Base-by-base conservation (phyloP, 2,329 filamentous ascomycete genomes). In the Orbilia blumenaviensis region DNA sequence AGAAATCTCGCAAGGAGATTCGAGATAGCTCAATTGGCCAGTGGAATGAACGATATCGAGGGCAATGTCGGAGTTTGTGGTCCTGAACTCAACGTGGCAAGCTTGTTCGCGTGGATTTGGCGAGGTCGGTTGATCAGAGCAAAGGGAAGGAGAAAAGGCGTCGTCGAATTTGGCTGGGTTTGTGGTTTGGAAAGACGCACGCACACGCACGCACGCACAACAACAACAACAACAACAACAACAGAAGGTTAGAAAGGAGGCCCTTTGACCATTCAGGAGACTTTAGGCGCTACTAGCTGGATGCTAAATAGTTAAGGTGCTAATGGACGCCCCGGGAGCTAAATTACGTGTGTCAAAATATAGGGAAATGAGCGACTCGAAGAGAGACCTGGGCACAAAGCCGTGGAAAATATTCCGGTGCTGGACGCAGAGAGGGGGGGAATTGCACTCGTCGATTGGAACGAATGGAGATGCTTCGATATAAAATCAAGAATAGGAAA, bases 291-390 rank as follows among this genome's bases (percentile, higher is more conserved):
- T 56, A 23, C 29, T 2, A 10, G 10, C 25, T 8, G 16, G 16
- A 29, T 44, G 42, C 42, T 29, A n/a, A 34, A 21, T 16, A 27
- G 14, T 2, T n/a, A 44, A 27, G 54, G 16, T 16, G 38, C 36
- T 18, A 46, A 46, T 34, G 6, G n/a, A 56, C 18, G 41, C 36
- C 56, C 10, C 34, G 2, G 21, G 16, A 23, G 21, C 21, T 61
- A 42, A 52, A 64, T 63, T 48, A 25, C 38, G 32, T 46, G 9
- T 48, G 29, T 32, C 52, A 18, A 16, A 23, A 10, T 5, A 3
- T 3, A 41, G 29, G 54, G 54, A 41, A 66, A 66, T 66, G 61
- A 66, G 61, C 44, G 61, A 66, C 61, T 66, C 18, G 61, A 54
- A 66, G 14, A 7, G 25, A 34, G 16, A 9, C 7, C 38, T 18